Evolutionary conservation across 805 yeast species (phyloP).

Genomic region (Yarrowia yakushimensis): DNA sequence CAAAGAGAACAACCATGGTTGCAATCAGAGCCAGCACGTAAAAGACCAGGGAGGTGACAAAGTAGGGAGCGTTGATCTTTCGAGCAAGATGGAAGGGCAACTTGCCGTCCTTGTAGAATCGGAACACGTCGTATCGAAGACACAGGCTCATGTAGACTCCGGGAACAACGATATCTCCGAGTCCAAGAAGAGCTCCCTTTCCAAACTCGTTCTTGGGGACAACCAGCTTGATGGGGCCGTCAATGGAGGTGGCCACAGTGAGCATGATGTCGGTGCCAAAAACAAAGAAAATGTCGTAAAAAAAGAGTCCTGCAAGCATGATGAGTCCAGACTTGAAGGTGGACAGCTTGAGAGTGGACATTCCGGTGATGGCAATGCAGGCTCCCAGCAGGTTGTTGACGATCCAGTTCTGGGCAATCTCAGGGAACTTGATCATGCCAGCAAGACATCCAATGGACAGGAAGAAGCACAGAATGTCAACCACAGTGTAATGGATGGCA

Average conservation of each 20-base stretch:
- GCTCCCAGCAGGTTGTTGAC: slow-evolving; percentile 45
- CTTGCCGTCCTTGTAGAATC: slow-evolving; percentile 38
- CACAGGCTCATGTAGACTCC: slow-evolving; percentile 52
- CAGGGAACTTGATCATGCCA: slow-evolving; percentile 27
- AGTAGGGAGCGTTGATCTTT: slow-evolving; percentile 46
- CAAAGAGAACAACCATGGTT: slow-evolving; percentile 44
- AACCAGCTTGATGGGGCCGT: slow-evolving; percentile 52
- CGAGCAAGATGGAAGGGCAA: slow-evolving; percentile 33
- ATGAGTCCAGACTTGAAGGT: slow-evolving; percentile 47
- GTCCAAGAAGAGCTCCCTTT: slow-evolving; percentile 48
- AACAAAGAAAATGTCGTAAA: slow-evolving; percentile 66
- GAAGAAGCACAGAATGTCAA: slow-evolving; percentile 27
- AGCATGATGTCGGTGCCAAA: slow-evolving; percentile 61
- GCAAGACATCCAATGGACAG: slow-evolving; percentile 28
- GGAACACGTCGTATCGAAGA: slow-evolving; percentile 51
- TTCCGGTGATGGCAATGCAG: slow-evolving; percentile 45
- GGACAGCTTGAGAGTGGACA: slow-evolving; percentile 42
- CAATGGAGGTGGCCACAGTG: slow-evolving; percentile 54
- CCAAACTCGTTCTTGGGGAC: slow-evolving; percentile 40
- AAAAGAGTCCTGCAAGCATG: slow-evolving; percentile 49
- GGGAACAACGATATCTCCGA: slow-evolving; percentile 66
- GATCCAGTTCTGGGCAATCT: slow-evolving; percentile 46
- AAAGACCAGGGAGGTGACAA: slow-evolving; percentile 44
- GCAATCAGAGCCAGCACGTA: slow-evolving; percentile 47
- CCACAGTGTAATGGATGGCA: slow-evolving; percentile 26